Conservation (phyloP, 495 filamentous ascomycete species). For the Trichoderma orchidacearum region DNA sequence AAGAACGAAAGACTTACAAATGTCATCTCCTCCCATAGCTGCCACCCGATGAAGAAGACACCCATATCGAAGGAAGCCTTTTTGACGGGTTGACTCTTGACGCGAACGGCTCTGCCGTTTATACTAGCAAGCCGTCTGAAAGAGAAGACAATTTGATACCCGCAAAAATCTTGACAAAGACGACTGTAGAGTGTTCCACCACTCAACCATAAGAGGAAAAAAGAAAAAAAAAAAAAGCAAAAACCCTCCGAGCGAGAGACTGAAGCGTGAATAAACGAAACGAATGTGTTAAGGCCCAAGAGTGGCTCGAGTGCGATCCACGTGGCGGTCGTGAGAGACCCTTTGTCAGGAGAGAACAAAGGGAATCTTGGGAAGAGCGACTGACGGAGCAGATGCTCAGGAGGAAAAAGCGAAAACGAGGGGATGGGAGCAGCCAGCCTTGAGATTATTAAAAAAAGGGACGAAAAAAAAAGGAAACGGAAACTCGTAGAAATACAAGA, state of each 20-base stretch:
- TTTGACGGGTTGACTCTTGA: no score
- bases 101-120: no score
- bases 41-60: constrained; percentile 64
- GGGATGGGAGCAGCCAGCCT: no score
- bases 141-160: no score
- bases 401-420: not conserved
- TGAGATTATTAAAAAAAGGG: no score
- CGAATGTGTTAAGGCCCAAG: not conserved
- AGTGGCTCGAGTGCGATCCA: not conserved
- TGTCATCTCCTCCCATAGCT: constrained; percentile 81
- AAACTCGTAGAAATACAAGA: not conserved
- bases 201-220: no score
- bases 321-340: not conserved
- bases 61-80: no score
- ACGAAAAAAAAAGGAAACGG: not conserved
- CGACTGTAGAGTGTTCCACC: no score
- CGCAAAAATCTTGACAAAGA: no score
- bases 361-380: not conserved
- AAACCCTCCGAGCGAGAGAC: not conserved
- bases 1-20: constrained; percentile 47
- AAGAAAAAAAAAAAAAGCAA: not conserved
- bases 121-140: no score
- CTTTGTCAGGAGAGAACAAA: no score
- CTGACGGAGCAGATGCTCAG: not conserved
- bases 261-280: not conserved